phyloP scores from a whole-genome alignment of 2,329 filamentous ascomycete genomes.

The Ceratocystis smalleyi region DNA sequence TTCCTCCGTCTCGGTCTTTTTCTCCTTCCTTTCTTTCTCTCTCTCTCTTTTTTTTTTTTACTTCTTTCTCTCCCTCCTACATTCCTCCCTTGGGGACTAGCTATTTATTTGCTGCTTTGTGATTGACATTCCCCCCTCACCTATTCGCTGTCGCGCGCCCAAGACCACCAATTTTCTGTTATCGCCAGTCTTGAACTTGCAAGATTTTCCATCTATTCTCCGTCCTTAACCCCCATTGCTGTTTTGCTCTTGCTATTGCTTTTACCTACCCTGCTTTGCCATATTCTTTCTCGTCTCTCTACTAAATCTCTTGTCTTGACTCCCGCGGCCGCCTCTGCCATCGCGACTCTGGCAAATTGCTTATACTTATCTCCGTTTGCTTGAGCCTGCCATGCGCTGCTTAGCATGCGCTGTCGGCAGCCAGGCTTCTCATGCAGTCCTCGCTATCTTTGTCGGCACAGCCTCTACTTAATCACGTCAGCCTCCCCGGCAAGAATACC shows the following conservation, averaged over 20 bases:
- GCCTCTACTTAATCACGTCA: conserved; percentile 7
- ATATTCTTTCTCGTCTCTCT: not conserved
- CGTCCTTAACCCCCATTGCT: not conserved
- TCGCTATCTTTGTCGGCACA: conserved; percentile 13
- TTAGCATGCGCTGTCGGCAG: conserved; percentile 16
- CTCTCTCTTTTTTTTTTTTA: not conserved
- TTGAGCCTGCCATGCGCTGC: conserved; percentile 16
- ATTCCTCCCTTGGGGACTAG: too few species aligned
- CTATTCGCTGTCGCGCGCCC: not conserved
- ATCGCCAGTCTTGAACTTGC: not conserved
- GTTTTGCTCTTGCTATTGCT: not conserved
- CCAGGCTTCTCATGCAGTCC: conserved; percentile 16
- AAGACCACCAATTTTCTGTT: not conserved
- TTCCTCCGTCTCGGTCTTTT: not conserved
- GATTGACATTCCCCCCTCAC: not conserved
- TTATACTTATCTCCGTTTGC: not conserved
- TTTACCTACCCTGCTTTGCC: too few species aligned
- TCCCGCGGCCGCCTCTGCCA: not conserved
- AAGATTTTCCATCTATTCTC: not conserved
- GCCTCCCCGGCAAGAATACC: not conserved
- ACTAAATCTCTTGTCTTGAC: not conserved
- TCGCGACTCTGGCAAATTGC: not conserved
- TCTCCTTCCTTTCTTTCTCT: not conserved
- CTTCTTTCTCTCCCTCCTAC: not conserved
- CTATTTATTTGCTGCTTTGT: not conserved